These are phyloP conservation scores for Rugonectria rugulosa DNA, from an alignment of 2,329 filamentous ascomycete species.

Conservation along the genomic window DNA sequence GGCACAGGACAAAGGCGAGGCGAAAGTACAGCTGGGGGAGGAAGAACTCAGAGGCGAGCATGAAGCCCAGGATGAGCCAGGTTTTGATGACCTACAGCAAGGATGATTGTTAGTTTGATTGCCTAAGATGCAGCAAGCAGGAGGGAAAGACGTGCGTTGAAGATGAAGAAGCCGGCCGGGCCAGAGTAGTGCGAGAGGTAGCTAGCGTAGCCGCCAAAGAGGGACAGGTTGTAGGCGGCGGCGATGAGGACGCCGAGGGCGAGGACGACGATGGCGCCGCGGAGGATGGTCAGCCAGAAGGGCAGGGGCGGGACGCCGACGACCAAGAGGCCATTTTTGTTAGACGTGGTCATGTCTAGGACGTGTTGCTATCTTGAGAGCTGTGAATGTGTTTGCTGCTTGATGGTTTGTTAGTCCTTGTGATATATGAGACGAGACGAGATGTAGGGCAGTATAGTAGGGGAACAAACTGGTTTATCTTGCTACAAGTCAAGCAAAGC, in stretches of 20 bases:
- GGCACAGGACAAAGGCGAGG: slow-evolving; percentile 46
- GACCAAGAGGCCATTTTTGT: slow-evolving; percentile 42
- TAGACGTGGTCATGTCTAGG: slow-evolving; percentile 16
- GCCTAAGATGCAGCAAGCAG: neutral
- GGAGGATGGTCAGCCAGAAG: slow-evolving; percentile 47
- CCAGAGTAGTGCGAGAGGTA: slow-evolving; percentile 41
- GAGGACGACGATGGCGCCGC: slow-evolving; percentile 48
- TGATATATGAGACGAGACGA: too few species aligned
- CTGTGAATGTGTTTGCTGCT: too few species aligned
- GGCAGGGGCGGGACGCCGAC: slow-evolving; percentile 48
- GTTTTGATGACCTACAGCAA: slow-evolving; percentile 48
- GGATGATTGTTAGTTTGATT: slow-evolving; percentile 10
- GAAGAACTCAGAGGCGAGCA: slow-evolving; percentile 46
- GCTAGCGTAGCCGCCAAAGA: slow-evolving; percentile 37
- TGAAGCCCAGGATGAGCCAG: slow-evolving; percentile 49
- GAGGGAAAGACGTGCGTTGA: slow-evolving; percentile 48
- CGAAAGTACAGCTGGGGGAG: slow-evolving; percentile 45
- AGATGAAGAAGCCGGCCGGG: slow-evolving; percentile 54
- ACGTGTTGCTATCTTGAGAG: too few species aligned
- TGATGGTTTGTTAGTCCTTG: too few species aligned
- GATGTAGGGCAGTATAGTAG: neutral
- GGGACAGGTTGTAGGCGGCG: slow-evolving; percentile 49
- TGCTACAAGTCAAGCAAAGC: neutral
- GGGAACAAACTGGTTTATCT: slow-evolving; percentile 2
- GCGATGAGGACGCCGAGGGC: slow-evolving; percentile 50